Conservation (phyloP, 2,329 filamentous ascomycete genomes). For the Endocalyx cinctus region DNA sequence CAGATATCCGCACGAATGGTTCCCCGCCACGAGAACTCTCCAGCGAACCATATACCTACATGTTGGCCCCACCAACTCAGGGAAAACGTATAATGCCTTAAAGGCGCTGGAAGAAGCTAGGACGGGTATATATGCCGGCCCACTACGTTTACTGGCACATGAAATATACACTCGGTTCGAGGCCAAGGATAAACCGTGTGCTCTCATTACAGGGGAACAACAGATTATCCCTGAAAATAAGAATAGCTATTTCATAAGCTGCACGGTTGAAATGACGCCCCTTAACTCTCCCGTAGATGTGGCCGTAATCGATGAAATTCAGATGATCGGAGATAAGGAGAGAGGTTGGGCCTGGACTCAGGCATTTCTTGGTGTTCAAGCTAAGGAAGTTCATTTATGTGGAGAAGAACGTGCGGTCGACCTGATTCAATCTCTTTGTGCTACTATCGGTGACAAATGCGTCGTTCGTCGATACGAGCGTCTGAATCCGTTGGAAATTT, state of each 20-base stretch:
- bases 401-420: constrained; percentile 81
- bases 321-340: constrained; percentile 81
- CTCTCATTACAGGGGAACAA: constrained; percentile 88
- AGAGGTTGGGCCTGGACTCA: constrained; percentile 95
- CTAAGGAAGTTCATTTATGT: constrained; percentile 87
- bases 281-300: constrained; percentile 65
- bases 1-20: constrained; percentile 90
- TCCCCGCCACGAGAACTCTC: constrained; percentile 72
- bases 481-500: constrained; percentile 70
- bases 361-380: constrained; percentile 80
- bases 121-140: constrained; percentile 83
- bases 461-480: constrained; percentile 79
- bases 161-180: constrained; percentile 89
- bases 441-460: constrained; percentile 75
- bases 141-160: constrained; percentile 81
- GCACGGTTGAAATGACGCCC: constrained; percentile 86
- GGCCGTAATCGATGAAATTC: constrained; percentile 96
- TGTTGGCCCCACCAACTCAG: constrained; percentile 95
- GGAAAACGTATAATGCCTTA: constrained; percentile 93
- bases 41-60: constrained; percentile 86
- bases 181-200: constrained; percentile 71
- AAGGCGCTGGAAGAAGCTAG: constrained; percentile 74
- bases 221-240: constrained; percentile 61
- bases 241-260: constrained; percentile 65
- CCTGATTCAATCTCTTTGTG: constrained; percentile 72